Conservation (phyloP, 1,139 yeast genomes). For the Saccharomyces hybrid region DNA sequence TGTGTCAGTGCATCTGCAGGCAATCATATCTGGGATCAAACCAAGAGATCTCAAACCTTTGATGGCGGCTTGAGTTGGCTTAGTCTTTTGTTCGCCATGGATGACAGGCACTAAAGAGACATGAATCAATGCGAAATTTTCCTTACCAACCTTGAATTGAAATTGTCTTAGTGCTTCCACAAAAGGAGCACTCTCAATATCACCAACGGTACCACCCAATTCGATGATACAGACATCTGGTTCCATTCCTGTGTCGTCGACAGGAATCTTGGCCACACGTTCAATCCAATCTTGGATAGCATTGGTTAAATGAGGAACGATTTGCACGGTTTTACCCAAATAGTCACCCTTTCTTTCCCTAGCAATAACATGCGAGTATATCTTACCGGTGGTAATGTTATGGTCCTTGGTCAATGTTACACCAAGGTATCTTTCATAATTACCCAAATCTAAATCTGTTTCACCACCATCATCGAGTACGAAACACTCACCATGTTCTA, state of each 20-base stretch:
- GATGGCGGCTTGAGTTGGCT: slow-evolving; percentile 98
- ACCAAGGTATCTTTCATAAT: slow-evolving; percentile 92
- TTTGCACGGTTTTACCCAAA: slow-evolving; percentile 98
- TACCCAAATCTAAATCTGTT: slow-evolving; percentile 95
- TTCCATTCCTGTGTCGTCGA: slow-evolving; percentile 80
- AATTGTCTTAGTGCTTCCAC: slow-evolving; percentile 98
- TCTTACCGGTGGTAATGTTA: slow-evolving; percentile 96
- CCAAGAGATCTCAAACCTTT: slow-evolving; percentile 94
- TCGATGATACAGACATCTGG: slow-evolving; percentile 95
- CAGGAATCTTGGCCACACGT: slow-evolving; percentile 84
- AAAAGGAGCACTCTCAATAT: slow-evolving; percentile 96
- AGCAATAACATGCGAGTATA: slow-evolving; percentile 88
- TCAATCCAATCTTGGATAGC: slow-evolving; percentile 99
- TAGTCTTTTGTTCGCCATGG: slow-evolving; percentile 97
- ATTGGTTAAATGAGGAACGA: slow-evolving; percentile 94
- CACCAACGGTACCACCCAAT: slow-evolving; percentile 99
- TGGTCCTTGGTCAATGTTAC: slow-evolving; percentile 89
- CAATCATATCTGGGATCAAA: slow-evolving; percentile 91
- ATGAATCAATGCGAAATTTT: slow-evolving; percentile 90
- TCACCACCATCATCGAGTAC: slow-evolving; percentile 98
- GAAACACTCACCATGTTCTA: slow-evolving; percentile 98
- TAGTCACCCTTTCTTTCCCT: slow-evolving; percentile 96
- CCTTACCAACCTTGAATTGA: slow-evolving; percentile 92
- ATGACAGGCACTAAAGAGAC: slow-evolving; percentile 96
- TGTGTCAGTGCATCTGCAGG: slow-evolving; percentile 88